phyloP scores from a whole-genome alignment of 2,329 filamentous ascomycete genomes.

The Dactylonectria estremocensis region DNA sequence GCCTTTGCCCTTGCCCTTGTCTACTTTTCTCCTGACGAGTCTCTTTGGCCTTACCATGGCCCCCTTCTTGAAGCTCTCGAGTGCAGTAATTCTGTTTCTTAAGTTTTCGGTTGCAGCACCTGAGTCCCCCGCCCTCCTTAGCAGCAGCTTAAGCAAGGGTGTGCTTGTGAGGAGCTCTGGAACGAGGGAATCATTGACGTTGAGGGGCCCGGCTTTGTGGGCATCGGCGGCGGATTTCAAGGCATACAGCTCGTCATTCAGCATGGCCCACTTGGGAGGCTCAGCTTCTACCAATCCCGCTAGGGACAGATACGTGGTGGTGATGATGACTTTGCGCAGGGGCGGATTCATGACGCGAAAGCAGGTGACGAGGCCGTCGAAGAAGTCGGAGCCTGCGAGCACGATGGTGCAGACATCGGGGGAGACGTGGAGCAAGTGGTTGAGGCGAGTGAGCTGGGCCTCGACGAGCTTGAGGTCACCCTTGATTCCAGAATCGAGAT shows the following conservation, averaged over 20 bases:
- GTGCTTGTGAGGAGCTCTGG: slow-evolving; percentile 87
- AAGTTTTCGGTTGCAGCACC: slow-evolving; percentile 68
- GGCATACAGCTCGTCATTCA: slow-evolving; percentile 88
- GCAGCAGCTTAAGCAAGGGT: slow-evolving; percentile 77
- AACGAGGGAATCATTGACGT: slow-evolving; percentile 80
- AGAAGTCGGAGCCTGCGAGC: slow-evolving; percentile 88
- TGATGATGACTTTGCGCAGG: slow-evolving; percentile 77
- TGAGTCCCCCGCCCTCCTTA: slow-evolving; percentile 66
- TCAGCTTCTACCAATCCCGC: slow-evolving; percentile 77
- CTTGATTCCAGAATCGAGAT: slow-evolving; percentile 73
- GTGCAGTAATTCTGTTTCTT: slow-evolving; percentile 71
- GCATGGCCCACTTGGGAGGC: slow-evolving; percentile 78
- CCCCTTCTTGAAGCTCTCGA: slow-evolving; percentile 74
- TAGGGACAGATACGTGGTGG: slow-evolving; percentile 82
- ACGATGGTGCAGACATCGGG: slow-evolving; percentile 73
- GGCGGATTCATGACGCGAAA: slow-evolving; percentile 76
- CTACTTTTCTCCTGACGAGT: slow-evolving; percentile 67
- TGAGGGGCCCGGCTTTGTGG: slow-evolving; percentile 69
- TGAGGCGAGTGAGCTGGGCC: slow-evolving; percentile 70
- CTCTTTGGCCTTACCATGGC: slow-evolving; percentile 66
- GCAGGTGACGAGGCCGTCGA: slow-evolving; percentile 80
- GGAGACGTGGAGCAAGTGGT: slow-evolving; percentile 75
- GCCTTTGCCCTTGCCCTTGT: slow-evolving; percentile 82
- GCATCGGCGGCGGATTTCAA: slow-evolving; percentile 80
- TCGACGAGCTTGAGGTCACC: slow-evolving; percentile 71